phyloP scores from a whole-genome alignment of 768 basidiomycete genomes.

The Cyclocybe aegerita region DNA sequence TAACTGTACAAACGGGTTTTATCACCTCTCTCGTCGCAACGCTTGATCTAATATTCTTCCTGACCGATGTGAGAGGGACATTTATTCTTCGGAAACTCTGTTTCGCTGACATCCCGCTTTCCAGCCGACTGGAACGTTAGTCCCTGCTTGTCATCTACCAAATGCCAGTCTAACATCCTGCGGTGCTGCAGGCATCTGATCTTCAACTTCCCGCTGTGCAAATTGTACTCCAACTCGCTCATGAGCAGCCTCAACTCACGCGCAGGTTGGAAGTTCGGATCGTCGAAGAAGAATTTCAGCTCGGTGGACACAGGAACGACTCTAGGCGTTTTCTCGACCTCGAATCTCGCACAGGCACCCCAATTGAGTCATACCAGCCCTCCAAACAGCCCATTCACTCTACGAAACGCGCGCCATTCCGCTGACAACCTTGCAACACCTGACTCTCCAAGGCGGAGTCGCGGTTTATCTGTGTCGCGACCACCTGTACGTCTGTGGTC shows the following conservation, averaged over 20 bases:
- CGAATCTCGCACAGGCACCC: background rate
- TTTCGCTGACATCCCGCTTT: background rate
- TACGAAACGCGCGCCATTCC: no score
- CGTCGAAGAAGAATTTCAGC: background rate
- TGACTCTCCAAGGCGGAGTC: no score
- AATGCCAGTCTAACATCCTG: background rate
- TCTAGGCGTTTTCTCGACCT: background rate
- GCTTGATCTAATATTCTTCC: conserved; percentile 28
- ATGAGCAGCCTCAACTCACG: conserved; percentile 16
- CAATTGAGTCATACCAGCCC: no score
- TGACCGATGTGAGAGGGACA: conserved; percentile 17
- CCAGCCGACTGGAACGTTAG: conserved; percentile 15
- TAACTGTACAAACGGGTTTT: conserved; percentile 36
- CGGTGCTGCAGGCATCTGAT: conserved; percentile 8
- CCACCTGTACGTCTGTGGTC: background rate
- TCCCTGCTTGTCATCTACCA: background rate
- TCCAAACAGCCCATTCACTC: no score
- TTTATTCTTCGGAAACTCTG: background rate
- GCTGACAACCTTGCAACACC: no score
- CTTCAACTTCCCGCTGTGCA: conserved; percentile 15
- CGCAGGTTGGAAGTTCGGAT: conserved; percentile 6
- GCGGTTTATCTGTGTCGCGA: no score
- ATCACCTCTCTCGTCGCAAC: conserved; percentile 30
- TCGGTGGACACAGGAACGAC: conserved; percentile 1
- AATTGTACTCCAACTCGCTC: conserved; percentile 15